These are phyloP conservation scores for Aspergillus sp. DNA, from an alignment of 2,329 filamentous ascomycete species.

Conservation along the genomic window DNA sequence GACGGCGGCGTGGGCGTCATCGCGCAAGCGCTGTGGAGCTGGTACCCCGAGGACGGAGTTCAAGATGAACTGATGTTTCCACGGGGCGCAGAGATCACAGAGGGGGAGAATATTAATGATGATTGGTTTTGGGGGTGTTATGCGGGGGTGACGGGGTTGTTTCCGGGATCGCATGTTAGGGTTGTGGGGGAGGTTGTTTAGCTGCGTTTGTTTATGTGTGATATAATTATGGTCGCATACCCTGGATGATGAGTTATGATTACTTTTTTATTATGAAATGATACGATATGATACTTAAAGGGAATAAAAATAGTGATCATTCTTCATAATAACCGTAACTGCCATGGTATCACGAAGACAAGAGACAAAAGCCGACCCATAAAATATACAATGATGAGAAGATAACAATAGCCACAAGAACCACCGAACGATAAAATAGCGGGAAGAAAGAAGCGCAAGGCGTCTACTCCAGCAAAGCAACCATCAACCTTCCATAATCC, in stretches of 20 bases:
- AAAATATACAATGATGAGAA: too few species aligned
- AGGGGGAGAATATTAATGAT: slow-evolving; percentile 79
- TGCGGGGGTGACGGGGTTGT: slow-evolving; percentile 70
- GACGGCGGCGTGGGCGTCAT: slow-evolving; percentile 65
- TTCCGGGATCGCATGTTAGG: slow-evolving; percentile 70
- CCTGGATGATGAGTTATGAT: too few species aligned
- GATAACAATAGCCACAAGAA: too few species aligned
- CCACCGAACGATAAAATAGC: too few species aligned
- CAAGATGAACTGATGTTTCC: slow-evolving; percentile 77
- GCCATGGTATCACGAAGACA: too few species aligned
- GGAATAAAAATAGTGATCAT: too few species aligned
- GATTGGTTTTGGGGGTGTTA: slow-evolving; percentile 89
- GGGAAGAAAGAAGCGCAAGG: background rate
- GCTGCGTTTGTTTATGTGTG: background rate
- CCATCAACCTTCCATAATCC: slow-evolving; percentile 69
- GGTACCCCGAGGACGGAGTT: slow-evolving; percentile 56
- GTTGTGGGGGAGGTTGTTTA: slow-evolving; percentile 36
- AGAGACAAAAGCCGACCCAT: too few species aligned
- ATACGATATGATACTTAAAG: background rate
- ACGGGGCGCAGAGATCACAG: slow-evolving; percentile 70
- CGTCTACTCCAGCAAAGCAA: slow-evolving; percentile 52
- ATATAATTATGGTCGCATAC: too few species aligned
- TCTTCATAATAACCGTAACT: too few species aligned
- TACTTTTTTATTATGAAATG: background rate
- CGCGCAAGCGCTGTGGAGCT: slow-evolving; percentile 65